phyloP scores from a whole-genome alignment of 768 basidiomycete species.

The Boletus rufocinnamomeus region DNA sequence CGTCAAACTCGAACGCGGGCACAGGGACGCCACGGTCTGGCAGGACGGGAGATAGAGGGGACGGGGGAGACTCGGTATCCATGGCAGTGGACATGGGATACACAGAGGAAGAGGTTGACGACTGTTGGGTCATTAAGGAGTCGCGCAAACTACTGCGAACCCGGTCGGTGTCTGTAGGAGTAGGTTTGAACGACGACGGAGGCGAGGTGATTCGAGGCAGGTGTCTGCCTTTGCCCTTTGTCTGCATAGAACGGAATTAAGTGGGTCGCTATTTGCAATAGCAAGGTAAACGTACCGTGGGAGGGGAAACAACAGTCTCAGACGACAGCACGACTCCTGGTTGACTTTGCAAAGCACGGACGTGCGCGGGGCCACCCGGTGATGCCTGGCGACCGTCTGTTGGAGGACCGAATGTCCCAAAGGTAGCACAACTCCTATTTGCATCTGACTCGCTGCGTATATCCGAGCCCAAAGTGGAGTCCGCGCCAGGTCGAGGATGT shows the following conservation, averaged over 20 bases:
- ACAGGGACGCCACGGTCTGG: constrained; percentile 44
- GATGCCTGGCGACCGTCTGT: constrained; percentile 17
- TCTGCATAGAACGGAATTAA: constrained; percentile 26
- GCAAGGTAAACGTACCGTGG: constrained; percentile 23
- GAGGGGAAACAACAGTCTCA: constrained; percentile 17
- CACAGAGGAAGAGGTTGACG: constrained; percentile 71
- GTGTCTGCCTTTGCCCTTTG: constrained; percentile 39
- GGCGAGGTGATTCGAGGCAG: constrained; percentile 38
- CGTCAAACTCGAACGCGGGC: constrained; percentile 51
- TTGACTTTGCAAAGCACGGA: constrained; percentile 13
- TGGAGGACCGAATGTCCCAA: constrained; percentile 29
- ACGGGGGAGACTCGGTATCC: constrained; percentile 62
- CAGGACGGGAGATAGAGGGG: constrained; percentile 58
- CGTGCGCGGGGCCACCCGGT: neutral
- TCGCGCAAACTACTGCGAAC: constrained; percentile 58
- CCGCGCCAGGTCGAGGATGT: constrained; percentile 15
- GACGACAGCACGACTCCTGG: constrained; percentile 12
- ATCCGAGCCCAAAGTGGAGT: constrained; percentile 14
- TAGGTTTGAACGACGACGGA: constrained; percentile 36
- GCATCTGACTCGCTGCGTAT: constrained; percentile 10
- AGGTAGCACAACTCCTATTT: constrained; percentile 29
- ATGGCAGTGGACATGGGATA: constrained; percentile 76
- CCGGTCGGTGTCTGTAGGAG: constrained; percentile 32
- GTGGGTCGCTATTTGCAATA: constrained; percentile 18
- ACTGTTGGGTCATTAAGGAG: constrained; percentile 61